Evolutionary conservation across 768 basidiomycete species (phyloP), one percentile per base, ranked within the genome.

Genomic region (Arthromyces matolae): DNA sequence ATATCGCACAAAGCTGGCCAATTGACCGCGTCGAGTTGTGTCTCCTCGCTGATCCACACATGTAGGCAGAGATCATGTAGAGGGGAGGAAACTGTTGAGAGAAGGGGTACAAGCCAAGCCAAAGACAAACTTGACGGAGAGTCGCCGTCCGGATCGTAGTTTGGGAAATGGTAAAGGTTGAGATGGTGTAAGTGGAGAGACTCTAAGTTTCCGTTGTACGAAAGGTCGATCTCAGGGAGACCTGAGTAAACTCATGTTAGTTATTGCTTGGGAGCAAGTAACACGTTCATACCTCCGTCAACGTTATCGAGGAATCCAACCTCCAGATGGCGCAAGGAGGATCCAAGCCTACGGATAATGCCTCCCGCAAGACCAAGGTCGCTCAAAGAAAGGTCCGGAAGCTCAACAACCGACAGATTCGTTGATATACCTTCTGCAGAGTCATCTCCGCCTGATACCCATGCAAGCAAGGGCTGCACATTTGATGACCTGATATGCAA

Each of bases 21-120:
- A 39, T 68, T 57, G 31, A 70, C 51, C 32, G 53, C 32, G 41
- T 68, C 61, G 10, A 71, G 59, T 46, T 71, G 65, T 13, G 36
- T 34, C 51, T 70, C 65, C 14, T 57, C 52, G 23, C 66, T 66
- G 35, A 72, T 49, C 68, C 69, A 71, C 8, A 71, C 51, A 40
- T 57, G 46, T 32, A 70, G 60, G 24, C 51, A 50, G 10, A 67
- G 48, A 31, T 54, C 48, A n/a, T 43, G 35, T 10, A 69, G 24
- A 8, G 40, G 40, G 23, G 65, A 62, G 33, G 33, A 50, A 22
- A 64, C 52, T 24, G 57, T 60, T 4, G 58, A 59, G 27, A 69
- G 53, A 23, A 68, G 34, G 5, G 60, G 49, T 3, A 59, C 39
- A 37, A 71, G 49, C 65, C 67, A 69, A 8, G 53, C 45, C 42